These are phyloP conservation scores for Oenanthe javanica DNA, from an alignment of 140 eudicot species.

Conservation along the genomic window DNA sequence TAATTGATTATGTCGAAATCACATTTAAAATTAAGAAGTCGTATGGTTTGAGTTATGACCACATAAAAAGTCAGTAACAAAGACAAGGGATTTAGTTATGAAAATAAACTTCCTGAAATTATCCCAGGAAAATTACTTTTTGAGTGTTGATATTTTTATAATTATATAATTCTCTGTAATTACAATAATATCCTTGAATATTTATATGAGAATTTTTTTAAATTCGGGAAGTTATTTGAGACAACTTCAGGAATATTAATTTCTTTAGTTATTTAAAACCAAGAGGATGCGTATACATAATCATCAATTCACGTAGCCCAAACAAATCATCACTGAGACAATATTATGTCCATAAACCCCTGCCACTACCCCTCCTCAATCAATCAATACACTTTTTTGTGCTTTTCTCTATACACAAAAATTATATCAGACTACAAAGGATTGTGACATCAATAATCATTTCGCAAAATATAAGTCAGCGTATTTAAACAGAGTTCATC, in stretches of 20 bases:
- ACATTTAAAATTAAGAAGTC: background rate
- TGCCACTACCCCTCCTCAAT: background rate
- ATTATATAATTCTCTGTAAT: no score
- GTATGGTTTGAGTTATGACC: background rate
- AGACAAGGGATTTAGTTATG: background rate
- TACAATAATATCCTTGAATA: no score
- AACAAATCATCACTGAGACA: slow-evolving; percentile 3
- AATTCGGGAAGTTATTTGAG: no score
- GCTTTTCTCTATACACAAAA: slow-evolving; percentile 1
- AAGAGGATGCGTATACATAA: background rate
- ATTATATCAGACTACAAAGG: slow-evolving; percentile 3
- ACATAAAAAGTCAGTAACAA: background rate
- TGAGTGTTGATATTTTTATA: no score
- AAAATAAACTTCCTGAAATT: no score
- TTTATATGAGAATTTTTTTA: no score
- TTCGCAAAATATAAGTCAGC: background rate
- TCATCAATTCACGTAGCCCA: background rate
- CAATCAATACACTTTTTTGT: background rate
- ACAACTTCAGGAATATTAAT: no score
- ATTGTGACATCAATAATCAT: background rate
- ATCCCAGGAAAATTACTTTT: no score
- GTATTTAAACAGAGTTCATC: slow-evolving; percentile 24
- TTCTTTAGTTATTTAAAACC: background rate
- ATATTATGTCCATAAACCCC: background rate
- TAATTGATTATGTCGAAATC: no score